Percentiles rank a stretch among this genome's conserved stretches.
phyloP scores from a whole-genome alignment of 75 land plant genomes.

The Azolla pinnata region DNA sequence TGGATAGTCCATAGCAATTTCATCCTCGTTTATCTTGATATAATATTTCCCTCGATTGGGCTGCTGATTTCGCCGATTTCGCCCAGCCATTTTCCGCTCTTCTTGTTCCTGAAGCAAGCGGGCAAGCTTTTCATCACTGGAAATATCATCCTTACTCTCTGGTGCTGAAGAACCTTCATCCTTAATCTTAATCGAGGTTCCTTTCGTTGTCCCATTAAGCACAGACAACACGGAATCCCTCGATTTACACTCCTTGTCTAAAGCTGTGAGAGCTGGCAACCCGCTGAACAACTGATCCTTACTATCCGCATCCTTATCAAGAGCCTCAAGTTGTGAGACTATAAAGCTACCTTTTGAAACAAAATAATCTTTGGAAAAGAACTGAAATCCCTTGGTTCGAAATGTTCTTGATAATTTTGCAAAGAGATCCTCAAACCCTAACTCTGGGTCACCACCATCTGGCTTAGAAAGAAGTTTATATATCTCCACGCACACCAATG shows the following conservation, averaged over 20 bases:
- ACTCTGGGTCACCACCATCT: conserved; percentile 64
- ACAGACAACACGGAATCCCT: conserved; percentile 5
- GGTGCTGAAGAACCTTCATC: conserved; percentile 7
- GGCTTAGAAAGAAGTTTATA: conserved; percentile 52
- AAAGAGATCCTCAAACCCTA: conserved; percentile 60
- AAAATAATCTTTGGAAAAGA: conserved; percentile 49
- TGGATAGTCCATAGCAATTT: conserved; percentile 91
- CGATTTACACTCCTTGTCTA: conserved; percentile 47
- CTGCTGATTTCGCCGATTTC: conserved; percentile 8
- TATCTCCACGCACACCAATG: conserved; percentile 60
- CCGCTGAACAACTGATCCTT: conserved; percentile 47
- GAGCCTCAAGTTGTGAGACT: conserved; percentile 51
- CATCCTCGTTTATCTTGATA: conserved; percentile 88
- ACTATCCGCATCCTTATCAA: conserved; percentile 50
- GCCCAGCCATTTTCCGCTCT: conserved; percentile 35
- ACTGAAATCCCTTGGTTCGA: conserved; percentile 28
- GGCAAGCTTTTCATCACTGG: conserved; percentile 73
- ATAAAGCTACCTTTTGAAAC: conserved; percentile 59
- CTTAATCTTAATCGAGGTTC: conserved; percentile 10
- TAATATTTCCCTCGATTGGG: conserved; percentile 46
- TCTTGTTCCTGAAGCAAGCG: conserved; percentile 75
- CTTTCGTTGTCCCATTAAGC: background rate
- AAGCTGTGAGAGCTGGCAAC: conserved; percentile 50
- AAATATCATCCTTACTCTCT: conserved; percentile 17
- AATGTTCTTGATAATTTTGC: conserved; percentile 63